Evolutionary conservation across 306 rosid species (phyloP), one percentile per base, ranked within the genome.

Genomic region (Citrullus mucosospermus): DNA sequence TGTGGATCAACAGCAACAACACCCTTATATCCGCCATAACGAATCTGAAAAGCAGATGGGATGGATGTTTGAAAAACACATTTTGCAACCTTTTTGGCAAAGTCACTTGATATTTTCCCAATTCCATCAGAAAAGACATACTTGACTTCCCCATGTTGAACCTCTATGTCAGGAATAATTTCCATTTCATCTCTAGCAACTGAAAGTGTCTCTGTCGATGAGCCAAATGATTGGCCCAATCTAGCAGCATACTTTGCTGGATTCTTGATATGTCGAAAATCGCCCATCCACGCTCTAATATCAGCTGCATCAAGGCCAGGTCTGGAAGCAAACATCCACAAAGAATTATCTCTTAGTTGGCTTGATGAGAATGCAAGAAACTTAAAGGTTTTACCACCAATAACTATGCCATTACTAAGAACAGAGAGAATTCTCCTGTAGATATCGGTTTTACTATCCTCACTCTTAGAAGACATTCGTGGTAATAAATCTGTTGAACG

Each of bases 251-350:
- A 80, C 61, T 81, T 85, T 25, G 90, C 87, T 58, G 82, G 85
- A 81, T 81, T 87, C 83, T 77, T 81, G 4, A 85, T 85, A 22
- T 7, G 17, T 6, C 43, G 58, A 78, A 87, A 87, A 62, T 87
- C 84, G 0, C 90, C 90, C 88, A 85, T 85, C 88, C 85, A 81
- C 1, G 53, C 59, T 61, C 87, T 81, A 8, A 87, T 85, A 41
- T 69, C 78, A n/a, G 62, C 80, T 8, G 88, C 88, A 5, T 57
- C 75, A 10, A 83, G 81, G 2, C 80, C 88, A 8, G 50, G 78
- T 80, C 85, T 79, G 17, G 88, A 81, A 54, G 90, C 87, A 83
- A 87, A 87, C 90, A 87, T 87, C 90, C 90, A 87, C 36, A 58
- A 55, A 1, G 88, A 85, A 17, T 80, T 80, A 6, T 87, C 87